Conservation (phyloP, 495 filamentous ascomycete genomes). For the Acidiella bohemica region DNA sequence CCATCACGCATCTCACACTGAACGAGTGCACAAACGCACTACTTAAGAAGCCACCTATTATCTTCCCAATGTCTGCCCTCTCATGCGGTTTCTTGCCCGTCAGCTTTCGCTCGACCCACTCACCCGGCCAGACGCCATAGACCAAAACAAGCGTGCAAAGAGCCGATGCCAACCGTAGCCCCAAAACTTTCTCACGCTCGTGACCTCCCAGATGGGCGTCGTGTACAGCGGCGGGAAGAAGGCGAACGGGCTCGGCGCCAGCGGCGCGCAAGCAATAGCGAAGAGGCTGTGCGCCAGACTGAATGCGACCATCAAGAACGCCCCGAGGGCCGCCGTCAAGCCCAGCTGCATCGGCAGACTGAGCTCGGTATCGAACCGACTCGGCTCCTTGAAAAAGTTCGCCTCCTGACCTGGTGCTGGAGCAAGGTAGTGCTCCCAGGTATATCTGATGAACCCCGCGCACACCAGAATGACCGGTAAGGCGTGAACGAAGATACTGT, state of each 20-base stretch:
- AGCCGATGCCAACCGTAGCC: conserved; percentile 14
- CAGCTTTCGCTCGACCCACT: conserved; percentile 9
- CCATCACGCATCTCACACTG: conserved; percentile 6
- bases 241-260: conserved; percentile 9
- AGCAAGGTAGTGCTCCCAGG: conserved; percentile 4
- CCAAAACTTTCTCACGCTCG: conserved; percentile 7
- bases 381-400: conserved; percentile 1
- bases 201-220: conserved; percentile 9
- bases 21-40: conserved; percentile 11
- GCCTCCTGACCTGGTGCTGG: conserved; percentile 2
- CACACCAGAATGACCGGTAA: conserved; percentile 4
- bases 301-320: conserved; percentile 13
- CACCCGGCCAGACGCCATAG: conserved; percentile 11
- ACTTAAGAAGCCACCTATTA: conserved; percentile 10
- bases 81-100: conserved; percentile 3
- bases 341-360: conserved; percentile 3
- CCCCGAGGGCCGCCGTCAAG: conserved; percentile 9
- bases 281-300: conserved; percentile 8
- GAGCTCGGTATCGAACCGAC: conserved; percentile 4
- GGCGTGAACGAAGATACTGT: conserved; percentile 7
- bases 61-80: conserved; percentile 7
- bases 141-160: conserved; percentile 11
- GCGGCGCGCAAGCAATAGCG: conserved; percentile 8
- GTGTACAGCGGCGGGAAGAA: conserved; percentile 14
- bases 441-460: conserved; percentile 1